Evolutionary conservation across 495 filamentous ascomycete genomes (phyloP), one percentile per base, ranked within the genome.

Genomic region (Immersiella caudata): DNA sequence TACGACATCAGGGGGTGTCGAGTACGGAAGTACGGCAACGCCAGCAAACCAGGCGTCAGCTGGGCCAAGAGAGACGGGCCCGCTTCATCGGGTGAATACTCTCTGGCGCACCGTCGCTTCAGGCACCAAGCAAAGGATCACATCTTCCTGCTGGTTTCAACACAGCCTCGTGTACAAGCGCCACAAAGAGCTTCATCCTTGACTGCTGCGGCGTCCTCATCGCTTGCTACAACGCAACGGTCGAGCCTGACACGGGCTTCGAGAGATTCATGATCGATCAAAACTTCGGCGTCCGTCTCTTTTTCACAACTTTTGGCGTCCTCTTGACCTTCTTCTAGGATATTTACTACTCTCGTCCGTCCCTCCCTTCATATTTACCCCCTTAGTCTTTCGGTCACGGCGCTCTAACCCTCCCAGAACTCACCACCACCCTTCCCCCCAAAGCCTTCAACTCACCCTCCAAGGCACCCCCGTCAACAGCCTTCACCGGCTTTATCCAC

Each of bases 201-300:
- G 40, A 46, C 40, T 14, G 40, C 40, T 46, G 40, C 40, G 40
- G 40, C 16, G 11, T 46, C 11, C 40, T 46, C 40, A 46, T 46
- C 40, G 16, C 40, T 2, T 46, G 14, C 40, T 46, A 46, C 40
- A 46, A 46, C 40, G 40, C 40, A 18, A 46, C 40, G 9, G 51
- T 18, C 7, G 11, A 21, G 14, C 40, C 40, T 4, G 9, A 51
- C 24, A 63, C 40, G 12, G 24, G 8, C 4, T 63, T 63, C n/a
- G 61, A 63, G 26, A 27, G 21, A 20, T 63, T 63, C 46, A 63
- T 63, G 61, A 52, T n/a, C 46, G 3, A 14, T 9, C 61, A 63
- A 18, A 36, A 40, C 36, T 63, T 63, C n/a, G 61, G 61, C 18
- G 61, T 63, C 4, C 22, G 36, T 1, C 5, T 29, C 2, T 20